Conservation (phyloP, 805 yeast genomes). For the Candida morakotiae region DNA sequence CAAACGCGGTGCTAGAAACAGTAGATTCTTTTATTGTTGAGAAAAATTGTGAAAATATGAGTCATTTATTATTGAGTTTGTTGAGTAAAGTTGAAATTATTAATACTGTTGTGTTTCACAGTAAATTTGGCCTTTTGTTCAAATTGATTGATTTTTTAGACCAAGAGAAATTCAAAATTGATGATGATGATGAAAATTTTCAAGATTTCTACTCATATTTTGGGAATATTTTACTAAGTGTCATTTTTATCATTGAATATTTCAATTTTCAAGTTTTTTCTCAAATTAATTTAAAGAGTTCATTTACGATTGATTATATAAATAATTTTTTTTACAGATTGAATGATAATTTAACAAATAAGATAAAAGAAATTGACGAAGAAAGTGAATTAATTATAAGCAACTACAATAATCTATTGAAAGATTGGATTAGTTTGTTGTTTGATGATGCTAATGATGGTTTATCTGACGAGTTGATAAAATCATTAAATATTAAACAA, state of each 20-base stretch:
- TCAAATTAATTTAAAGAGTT: conserved; percentile 18
- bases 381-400: conserved; percentile 26
- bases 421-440: conserved; percentile 76
- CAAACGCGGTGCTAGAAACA: conserved; percentile 14
- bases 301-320: conserved; percentile 30
- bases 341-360: conserved; percentile 25
- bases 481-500: conserved; percentile 61
- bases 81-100: conserved; percentile 40
- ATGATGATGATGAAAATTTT: conserved; percentile 54
- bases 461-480: conserved; percentile 76
- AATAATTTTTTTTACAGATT: conserved; percentile 29
- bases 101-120: conserved; percentile 33
- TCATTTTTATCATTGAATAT: conserved; percentile 19
- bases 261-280: conserved; percentile 17
- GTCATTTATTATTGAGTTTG: conserved; percentile 49
- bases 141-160: conserved; percentile 53
- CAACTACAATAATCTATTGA: conserved; percentile 30
- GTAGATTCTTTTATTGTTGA: conserved; percentile 21
- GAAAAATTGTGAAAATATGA: conserved; percentile 28
- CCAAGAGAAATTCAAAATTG: conserved; percentile 29
- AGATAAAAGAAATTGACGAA: conserved; percentile 10
- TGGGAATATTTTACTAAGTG: conserved; percentile 51
- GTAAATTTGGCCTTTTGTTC: conserved; percentile 33
- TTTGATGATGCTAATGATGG: conserved; percentile 68
- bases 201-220: conserved; percentile 69